phyloP scores from a whole-genome alignment of 768 basidiomycete species.

The Tricholoma saponaceum region DNA sequence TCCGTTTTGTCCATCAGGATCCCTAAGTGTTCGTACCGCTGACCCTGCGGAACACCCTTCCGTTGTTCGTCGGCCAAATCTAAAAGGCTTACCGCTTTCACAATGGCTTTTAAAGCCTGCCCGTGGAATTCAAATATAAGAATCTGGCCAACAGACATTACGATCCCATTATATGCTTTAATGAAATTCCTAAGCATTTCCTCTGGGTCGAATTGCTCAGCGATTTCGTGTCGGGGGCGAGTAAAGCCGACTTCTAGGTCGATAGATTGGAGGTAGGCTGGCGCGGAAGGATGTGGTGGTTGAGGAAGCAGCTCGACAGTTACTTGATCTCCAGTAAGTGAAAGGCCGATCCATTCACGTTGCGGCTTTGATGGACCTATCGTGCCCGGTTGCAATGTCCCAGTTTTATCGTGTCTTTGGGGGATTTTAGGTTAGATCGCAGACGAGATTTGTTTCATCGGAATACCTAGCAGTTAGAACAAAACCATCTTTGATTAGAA shows the following conservation, averaged over 20 bases:
- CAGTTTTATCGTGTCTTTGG: constrained; percentile 73
- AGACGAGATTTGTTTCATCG: background rate
- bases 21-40: constrained; percentile 44
- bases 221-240: constrained; percentile 46
- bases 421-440: background rate
- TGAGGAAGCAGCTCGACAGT: constrained; percentile 61
- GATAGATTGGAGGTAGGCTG: constrained; percentile 68
- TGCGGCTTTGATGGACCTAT: constrained; percentile 78
- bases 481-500: constrained; percentile 68
- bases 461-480: constrained; percentile 71
- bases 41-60: constrained; percentile 30
- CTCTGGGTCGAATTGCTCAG: constrained; percentile 80
- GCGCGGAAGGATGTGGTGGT: constrained; percentile 44
- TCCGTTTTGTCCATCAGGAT: constrained; percentile 92
- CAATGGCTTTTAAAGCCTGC: constrained; percentile 67
- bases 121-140: constrained; percentile 89
- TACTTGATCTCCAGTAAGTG: constrained; percentile 70
- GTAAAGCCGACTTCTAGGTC: constrained; percentile 77
- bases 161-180: constrained; percentile 66
- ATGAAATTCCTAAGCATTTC: constrained; percentile 77
- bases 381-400: constrained; percentile 58
- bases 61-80: constrained; percentile 64
- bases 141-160: constrained; percentile 65
- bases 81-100: constrained; percentile 56
- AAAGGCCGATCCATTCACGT: constrained; percentile 88